Base-by-base conservation (phyloP, 2,329 filamentous ascomycete genomes). In the Aspergillus costaricaensis region DNA sequence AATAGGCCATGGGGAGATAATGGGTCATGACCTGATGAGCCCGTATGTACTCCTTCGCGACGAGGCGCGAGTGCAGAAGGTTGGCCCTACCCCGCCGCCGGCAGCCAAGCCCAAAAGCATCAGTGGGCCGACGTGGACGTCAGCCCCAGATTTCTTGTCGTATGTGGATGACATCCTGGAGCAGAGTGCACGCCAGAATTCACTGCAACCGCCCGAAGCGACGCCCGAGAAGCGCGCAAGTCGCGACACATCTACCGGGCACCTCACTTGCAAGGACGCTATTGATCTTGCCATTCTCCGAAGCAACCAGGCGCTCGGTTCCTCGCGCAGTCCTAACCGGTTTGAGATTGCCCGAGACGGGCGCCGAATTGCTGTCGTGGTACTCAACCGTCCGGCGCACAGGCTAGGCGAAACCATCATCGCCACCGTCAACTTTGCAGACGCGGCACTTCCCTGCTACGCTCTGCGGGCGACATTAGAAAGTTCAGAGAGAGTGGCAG, bases 261-360 rank as follows among this genome's bases (percentile, higher is more conserved):
- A 83, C 1, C 77, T 84, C 3, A 87, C 86, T 2, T 89, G 85
- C 63, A 94, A 92, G 72, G 92, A 97, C 69, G 88, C 91, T 19
- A 96, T 99, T 69, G 91, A 97, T 72, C 83, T 96, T 62, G 88
- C 95, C 12, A 96, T 98, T 61, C 82, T 97, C 56, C 88, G 91
- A 65, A 92, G 91, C 72, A 92, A 92, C 67, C 79, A 88, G 66
- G 83, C 86, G 0, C 81, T 82, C 2, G 83, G 86, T 48, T 85
- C 86, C n/a, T 87, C 88, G 38, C 89, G 92, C 68, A 93, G 91
- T 71, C 86, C 89, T n/a, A 97, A 96, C 70, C 88, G 92, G 41
- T 99, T 98, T 74, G 93, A 96, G 72, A 98, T 99, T 73, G 89
- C 94, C 12, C 90, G 94, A 14, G 93, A 92, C 70, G 93, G 93